These are phyloP conservation scores for Suillus fuscotomentosus DNA, from an alignment of 768 basidiomycete genomes.

Conservation along the genomic window DNA sequence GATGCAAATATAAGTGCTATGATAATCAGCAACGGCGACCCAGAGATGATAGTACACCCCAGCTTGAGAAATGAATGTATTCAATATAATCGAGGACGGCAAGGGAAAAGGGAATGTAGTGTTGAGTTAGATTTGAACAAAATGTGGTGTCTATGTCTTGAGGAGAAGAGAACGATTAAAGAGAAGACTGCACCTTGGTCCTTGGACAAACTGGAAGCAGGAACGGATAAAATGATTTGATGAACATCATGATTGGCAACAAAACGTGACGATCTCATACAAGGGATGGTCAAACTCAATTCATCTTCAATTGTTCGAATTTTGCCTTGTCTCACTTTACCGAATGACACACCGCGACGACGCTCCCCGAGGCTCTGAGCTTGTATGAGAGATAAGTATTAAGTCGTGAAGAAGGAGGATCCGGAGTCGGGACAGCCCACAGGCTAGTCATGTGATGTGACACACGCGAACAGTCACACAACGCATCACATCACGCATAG, in stretches of 20 bases:
- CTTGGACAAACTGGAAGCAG: background rate
- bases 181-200: background rate
- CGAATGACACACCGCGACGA: background rate
- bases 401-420: background rate
- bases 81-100: background rate
- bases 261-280: background rate
- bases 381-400: background rate
- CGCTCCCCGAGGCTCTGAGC: background rate
- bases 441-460: conserved; percentile 1
- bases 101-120: background rate
- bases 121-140: background rate
- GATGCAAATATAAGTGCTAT: background rate
- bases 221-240: background rate
- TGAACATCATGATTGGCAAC: background rate
- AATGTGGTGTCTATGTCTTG: background rate
- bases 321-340: background rate
- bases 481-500: conserved; percentile 1
- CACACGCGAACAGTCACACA: conserved; percentile 5
- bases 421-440: too few relatives aligned
- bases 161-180: background rate
- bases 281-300: background rate
- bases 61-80: background rate
- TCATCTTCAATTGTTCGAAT: background rate
- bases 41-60: background rate
- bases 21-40: background rate